A percentile compares a stretch with the other conserved stretches of the same genome.
Conservation (phyloP, 805 yeast genomes). For the Saturnispora ahearnii region DNA sequence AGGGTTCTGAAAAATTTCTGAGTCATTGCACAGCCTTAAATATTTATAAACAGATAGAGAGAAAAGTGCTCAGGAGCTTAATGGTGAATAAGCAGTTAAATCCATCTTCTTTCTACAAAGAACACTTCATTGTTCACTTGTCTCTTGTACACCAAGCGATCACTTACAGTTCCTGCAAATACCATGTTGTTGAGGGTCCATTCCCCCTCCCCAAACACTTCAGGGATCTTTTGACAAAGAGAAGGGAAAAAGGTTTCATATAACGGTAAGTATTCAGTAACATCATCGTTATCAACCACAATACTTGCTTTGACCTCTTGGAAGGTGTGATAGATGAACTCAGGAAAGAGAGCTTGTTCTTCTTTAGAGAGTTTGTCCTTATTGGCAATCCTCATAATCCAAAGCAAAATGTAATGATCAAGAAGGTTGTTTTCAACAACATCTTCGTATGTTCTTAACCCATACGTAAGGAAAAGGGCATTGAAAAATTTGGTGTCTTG, state of each 20-base stretch:
- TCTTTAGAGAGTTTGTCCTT: conserved; percentile 26
- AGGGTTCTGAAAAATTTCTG: conserved; percentile 3
- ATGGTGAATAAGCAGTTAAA: not conserved
- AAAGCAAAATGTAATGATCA: conserved; percentile 52
- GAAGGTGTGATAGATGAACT: conserved; percentile 34
- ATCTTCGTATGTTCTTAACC: conserved; percentile 46
- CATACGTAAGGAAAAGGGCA: conserved; percentile 47
- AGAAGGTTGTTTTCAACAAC: conserved; percentile 38
- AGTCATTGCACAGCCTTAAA: conserved; percentile 4
- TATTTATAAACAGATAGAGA: no score
- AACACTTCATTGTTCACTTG: conserved; percentile 22
- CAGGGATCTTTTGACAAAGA: conserved; percentile 40
- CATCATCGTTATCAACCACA: conserved; percentile 41
- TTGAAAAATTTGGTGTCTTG: conserved; percentile 34
- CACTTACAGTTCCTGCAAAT: conserved; percentile 31
- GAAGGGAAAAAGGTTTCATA: conserved; percentile 37
- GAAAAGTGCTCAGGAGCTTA: not conserved
- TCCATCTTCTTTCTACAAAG: conserved; percentile 9
- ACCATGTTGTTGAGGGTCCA: conserved; percentile 43
- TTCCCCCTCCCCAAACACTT: conserved; percentile 39
- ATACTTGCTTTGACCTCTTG: conserved; percentile 26
- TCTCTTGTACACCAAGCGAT: conserved; percentile 23
- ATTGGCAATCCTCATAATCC: conserved; percentile 54
- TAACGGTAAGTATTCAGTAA: conserved; percentile 42
- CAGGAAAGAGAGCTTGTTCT: conserved; percentile 36